phyloP scores from a whole-genome alignment of 805 yeast genomes.

The Candida verbasci region DNA sequence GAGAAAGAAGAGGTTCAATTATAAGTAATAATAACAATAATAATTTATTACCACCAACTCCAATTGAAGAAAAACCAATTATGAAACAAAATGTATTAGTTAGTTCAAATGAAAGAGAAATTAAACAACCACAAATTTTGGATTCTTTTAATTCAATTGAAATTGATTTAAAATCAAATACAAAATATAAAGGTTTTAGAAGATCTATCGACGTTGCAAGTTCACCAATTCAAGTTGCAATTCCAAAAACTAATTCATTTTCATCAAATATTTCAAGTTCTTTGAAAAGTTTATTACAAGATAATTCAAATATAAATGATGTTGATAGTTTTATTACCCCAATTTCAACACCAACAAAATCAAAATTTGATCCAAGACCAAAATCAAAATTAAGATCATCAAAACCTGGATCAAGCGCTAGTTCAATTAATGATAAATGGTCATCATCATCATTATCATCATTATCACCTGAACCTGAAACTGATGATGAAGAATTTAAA shows the following conservation, averaged over 20 bases:
- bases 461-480: background rate
- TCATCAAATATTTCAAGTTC: conserved; percentile 5
- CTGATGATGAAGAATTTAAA: conserved; percentile 16
- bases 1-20: conserved; percentile 1
- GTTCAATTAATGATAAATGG: conserved; percentile 2
- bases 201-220: conserved; percentile 23
- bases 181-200: conserved; percentile 40
- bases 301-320: background rate
- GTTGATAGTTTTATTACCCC: background rate
- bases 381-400: conserved; percentile 4
- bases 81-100: conserved; percentile 11
- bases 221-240: conserved; percentile 20
- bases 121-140: conserved; percentile 1
- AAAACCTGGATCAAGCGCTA: conserved; percentile 4
- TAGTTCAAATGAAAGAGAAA: background rate
- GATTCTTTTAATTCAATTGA: conserved; percentile 13
- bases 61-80: conserved; percentile 4
- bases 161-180: conserved; percentile 25
- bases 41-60: conserved; percentile 12
- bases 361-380: conserved; percentile 20
- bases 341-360: background rate
- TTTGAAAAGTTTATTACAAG: conserved; percentile 9
- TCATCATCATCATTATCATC: background rate
- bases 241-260: conserved; percentile 14
- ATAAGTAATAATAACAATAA: conserved; percentile 9